A percentile compares a stretch with the other conserved stretches of the same genome.
Evolutionary conservation across 192 early-diverging fungal species (phyloP).

Genomic region (Glomus cerebriforme): DNA sequence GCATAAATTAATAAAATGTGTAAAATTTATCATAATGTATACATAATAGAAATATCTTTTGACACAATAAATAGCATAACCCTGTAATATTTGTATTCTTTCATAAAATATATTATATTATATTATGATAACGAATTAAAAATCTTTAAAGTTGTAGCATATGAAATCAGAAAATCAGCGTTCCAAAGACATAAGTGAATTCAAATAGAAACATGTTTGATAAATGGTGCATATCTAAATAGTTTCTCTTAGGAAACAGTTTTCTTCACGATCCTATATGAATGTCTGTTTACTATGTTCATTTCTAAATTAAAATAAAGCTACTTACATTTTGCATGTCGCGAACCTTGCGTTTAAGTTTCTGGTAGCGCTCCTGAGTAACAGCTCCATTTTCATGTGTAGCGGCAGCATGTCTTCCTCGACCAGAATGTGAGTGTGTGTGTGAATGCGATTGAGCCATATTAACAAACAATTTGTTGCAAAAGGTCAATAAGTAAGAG

Average conservation of each 20-base stretch:
- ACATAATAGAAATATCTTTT: neutral
- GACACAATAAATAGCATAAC: neutral
- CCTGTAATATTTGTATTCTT: no score
- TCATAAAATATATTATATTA: no score
- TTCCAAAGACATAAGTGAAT: no score
- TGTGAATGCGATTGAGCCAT: conserved; percentile 30
- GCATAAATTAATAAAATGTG: no score
- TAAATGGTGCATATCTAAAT: no score
- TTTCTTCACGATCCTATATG: neutral
- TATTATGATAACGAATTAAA: no score
- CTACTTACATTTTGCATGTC: conserved; percentile 27
- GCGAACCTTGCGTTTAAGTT: conserved; percentile 12
- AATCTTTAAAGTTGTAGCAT: no score
- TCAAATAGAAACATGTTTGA: no score
- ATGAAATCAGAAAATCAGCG: no score
- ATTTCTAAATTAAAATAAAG: neutral
- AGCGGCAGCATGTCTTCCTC: conserved; percentile 6
- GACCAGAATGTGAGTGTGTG: neutral
- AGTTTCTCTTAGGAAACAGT: neutral
- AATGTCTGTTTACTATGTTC: no score
- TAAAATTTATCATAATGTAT: neutral
- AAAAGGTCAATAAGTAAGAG: neutral
- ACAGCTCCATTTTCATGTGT: conserved; percentile 19
- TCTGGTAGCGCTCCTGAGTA: conserved; percentile 22
- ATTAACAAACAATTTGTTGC: neutral